Evolutionary conservation across 305 asterid species (phyloP), one percentile per base, ranked within the genome.

Genomic region (Fraxinus greggii): DNA sequence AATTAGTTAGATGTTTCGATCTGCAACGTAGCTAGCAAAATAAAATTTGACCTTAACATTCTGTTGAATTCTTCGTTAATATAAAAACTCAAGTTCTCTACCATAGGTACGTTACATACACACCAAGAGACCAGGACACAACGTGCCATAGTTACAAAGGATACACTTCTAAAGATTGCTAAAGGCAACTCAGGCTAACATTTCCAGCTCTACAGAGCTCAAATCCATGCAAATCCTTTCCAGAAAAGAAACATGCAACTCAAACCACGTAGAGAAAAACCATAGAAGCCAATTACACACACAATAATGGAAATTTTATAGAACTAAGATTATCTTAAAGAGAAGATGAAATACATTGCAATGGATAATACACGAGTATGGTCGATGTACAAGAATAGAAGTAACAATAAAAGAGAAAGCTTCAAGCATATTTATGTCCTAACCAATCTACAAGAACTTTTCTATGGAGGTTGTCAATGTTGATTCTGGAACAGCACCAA

Each of bases 401-500:
- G 59, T 48, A 42, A 48, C 21, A 17, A 48, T 48, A 15, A 15
- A 48, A 48, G 21, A 48, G 59, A 48, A 6, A 4, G 19, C 59
- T 48, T 48, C 3, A 42, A 40, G 51, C 17, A 40, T 12, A 40
- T 40, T 40, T 40, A 40, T 40, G 51, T 40, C 2, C 51, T 40
- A 9, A 42, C 54, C 88, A 75, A 17, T 86, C 91, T 87, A 93
- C 92, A 93, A 82, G 94, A 90, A 95, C 76, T 90, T 95, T 59
- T 93, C 98, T 82, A 95, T 90, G 92, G 87, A 82, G 78, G 94
- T 89, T 65, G 83, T 78, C 82, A 95, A 80, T 13, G 97, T 92
- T 76, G 92, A n/a, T 83, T 95, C 94, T 12, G 97, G 97, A 78
- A 95, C 98, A 9, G 98, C 98, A 77, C 98, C 98, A 32, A 95